Percentiles rank a stretch among this genome's conserved stretches.
Evolutionary conservation across 345 rosid genomes (phyloP).

Genomic region (Brassica nigra): DNA sequence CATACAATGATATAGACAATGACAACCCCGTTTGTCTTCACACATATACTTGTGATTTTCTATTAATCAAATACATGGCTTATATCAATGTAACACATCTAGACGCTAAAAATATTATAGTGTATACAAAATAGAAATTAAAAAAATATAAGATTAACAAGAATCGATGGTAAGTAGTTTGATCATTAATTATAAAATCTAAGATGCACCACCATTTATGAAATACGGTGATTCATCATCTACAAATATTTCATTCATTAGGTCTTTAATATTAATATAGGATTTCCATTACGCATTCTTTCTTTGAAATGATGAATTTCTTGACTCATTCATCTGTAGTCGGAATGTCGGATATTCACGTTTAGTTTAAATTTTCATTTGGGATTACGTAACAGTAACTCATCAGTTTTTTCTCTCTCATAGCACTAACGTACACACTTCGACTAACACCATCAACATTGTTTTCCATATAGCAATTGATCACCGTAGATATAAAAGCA

Average conservation of each 20-base stretch:
- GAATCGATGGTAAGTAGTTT: neutral
- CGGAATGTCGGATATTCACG: neutral
- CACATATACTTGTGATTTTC: slow-evolving; percentile 23
- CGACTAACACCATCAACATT: slow-evolving; percentile 12
- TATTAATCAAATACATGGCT: slow-evolving; percentile 11
- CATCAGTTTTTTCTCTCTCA: neutral
- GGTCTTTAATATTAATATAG: neutral
- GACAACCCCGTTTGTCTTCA: slow-evolving; percentile 30
- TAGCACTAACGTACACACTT: neutral
- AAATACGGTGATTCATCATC: neutral
- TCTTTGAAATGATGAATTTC: neutral
- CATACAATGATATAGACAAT: slow-evolving; percentile 15
- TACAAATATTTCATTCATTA: neutral
- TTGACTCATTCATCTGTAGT: neutral
- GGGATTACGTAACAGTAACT: neutral
- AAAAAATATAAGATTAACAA: neutral
- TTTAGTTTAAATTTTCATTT: slow-evolving; percentile 1
- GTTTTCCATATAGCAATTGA: neutral
- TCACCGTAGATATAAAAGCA: neutral
- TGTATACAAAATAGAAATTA: neutral
- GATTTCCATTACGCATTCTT: neutral
- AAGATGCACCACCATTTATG: neutral
- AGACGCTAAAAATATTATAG: neutral
- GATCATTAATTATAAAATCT: neutral
- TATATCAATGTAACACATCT: slow-evolving; percentile 20